Conservation (phyloP, 108 stramenopile genomes). For the Nitzschia sp. region DNA sequence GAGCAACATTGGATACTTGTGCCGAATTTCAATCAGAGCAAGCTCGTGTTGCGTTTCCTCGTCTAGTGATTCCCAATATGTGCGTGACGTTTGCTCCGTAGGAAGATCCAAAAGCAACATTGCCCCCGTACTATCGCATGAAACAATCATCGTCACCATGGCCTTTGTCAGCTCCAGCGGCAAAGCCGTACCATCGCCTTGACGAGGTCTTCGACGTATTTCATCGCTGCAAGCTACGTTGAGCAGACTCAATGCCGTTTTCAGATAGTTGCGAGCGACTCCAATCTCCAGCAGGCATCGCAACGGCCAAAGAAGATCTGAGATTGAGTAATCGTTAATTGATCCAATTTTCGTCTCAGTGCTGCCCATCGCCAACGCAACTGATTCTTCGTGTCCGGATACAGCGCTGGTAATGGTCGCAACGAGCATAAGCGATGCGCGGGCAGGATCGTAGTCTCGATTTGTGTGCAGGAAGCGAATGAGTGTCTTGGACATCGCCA, state of each 20-base stretch:
- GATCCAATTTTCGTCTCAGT: not conserved
- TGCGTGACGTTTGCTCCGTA: constrained; percentile 51
- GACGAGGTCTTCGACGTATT: constrained; percentile 51
- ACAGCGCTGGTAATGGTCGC: constrained; percentile 38
- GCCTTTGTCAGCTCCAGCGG: constrained; percentile 53
- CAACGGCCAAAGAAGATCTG: constrained; percentile 68
- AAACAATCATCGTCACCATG: constrained; percentile 58
- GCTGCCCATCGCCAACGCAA: constrained; percentile 19
- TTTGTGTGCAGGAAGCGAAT: constrained; percentile 61
- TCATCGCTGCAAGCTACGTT: constrained; percentile 81
- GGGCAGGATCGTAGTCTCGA: constrained; percentile 60
- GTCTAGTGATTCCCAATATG: constrained; percentile 74
- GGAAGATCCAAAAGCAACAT: constrained; percentile 52
- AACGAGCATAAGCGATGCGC: constrained; percentile 70
- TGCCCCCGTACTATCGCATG: constrained; percentile 49
- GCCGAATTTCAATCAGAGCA: constrained; percentile 51
- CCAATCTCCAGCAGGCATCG: constrained; percentile 67
- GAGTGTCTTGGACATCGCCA: constrained; percentile 60
- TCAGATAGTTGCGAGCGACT: constrained; percentile 62
- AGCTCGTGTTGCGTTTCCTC: constrained; percentile 60
- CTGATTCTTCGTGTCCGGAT: constrained; percentile 28
- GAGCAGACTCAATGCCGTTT: constrained; percentile 57
- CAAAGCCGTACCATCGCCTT: constrained; percentile 6
- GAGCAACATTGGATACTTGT: constrained; percentile 58
- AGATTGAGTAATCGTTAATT: constrained; percentile 2